Evolutionary conservation across 306 rosid species (phyloP), one percentile per base, ranked within the genome.

Genomic region (Hippophae rhamnoides): DNA sequence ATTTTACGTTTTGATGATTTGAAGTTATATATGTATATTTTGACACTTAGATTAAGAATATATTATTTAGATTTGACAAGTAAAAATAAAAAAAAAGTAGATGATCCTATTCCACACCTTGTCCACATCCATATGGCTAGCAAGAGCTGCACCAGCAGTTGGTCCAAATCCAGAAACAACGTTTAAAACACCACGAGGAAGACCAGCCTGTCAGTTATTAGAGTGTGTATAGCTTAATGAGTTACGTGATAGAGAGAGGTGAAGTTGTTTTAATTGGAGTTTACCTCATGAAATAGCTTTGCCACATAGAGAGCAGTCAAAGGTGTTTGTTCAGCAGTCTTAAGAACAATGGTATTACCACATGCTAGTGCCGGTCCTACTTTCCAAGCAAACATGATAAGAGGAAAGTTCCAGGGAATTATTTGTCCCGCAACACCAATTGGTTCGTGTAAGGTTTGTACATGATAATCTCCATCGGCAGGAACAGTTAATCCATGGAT

Each of bases 381-480:
- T 83, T 90, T 90, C 97, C 97, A 90, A 41, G 73, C 84, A 74
- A 81, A 85, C 96, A 90, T 85, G 69, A 90, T 67, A 54, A 90
- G 85, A 66, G 97, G 97, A 71, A 90, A 92, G 69, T 92, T 92
- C 96, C 98, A 92, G 6, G 98, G 98, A 78, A 87, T 92, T 42
- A 92, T 83, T 78, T 92, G 98, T 70, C 98, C 96, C 0, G 81
- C 90, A 71, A 90, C 97, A 23, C 97, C 97, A 14, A 90, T 81
- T 3, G 96, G 97, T 78, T 90, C 97, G 9, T 90, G 97, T 85
- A 90, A 78, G 61, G 89, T 87, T 63, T 90, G 86, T 54, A 87
- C 82, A 43, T 87, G 85, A 78, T 72, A 46, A 8, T 76, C 69
- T 6, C 97, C 96, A 72, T 90, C 97, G 23, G 97, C 89, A 13